Evolutionary conservation across 2,329 filamentous ascomycete species (phyloP).

Genomic region (Fusarium sp.): DNA sequence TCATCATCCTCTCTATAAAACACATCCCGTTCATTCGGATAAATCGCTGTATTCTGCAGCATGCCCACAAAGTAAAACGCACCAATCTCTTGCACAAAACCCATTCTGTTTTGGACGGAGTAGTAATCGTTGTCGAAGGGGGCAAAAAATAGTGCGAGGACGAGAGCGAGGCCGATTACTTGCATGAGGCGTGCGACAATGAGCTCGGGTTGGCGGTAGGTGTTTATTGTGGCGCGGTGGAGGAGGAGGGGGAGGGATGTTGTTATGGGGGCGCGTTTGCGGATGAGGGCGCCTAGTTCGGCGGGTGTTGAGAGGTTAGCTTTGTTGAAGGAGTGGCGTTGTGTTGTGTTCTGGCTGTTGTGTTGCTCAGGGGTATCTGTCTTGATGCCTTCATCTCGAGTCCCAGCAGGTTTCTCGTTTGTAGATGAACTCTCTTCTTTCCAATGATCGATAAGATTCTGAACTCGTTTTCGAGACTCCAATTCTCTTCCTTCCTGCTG

Average conservation of each 20-base stretch:
- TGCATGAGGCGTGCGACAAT: conserved; percentile 75
- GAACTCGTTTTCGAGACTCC: conserved; percentile 71
- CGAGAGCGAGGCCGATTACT: conserved; percentile 70
- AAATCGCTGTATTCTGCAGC: conserved; percentile 82
- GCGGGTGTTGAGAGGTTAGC: conserved; percentile 72
- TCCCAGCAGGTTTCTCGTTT: conserved; percentile 43
- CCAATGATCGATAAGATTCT: conserved; percentile 71
- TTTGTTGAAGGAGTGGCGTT: conserved; percentile 58
- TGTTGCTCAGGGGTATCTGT: conserved; percentile 5
- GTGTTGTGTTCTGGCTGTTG: conserved; percentile 15
- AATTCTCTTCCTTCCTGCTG: conserved; percentile 73
- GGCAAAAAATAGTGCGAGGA: conserved; percentile 77
- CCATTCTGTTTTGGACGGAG: conserved; percentile 78
- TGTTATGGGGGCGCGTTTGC: conserved; percentile 70
- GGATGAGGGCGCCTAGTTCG: conserved; percentile 76
- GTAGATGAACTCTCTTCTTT: conserved; percentile 19
- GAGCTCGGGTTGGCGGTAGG: conserved; percentile 73
- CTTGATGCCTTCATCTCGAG: conserved; percentile 47
- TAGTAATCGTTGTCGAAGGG: conserved; percentile 76
- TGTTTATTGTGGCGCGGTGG: conserved; percentile 75
- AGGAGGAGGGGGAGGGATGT: conserved; percentile 75
- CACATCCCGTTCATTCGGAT: conserved; percentile 77
- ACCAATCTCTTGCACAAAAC: conserved; percentile 78
- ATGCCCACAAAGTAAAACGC: conserved; percentile 81
- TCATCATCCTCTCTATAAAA: conserved; percentile 84